Conservation (phyloP, 2,329 filamentous ascomycete genomes). For the Ascochyta koolunga region DNA sequence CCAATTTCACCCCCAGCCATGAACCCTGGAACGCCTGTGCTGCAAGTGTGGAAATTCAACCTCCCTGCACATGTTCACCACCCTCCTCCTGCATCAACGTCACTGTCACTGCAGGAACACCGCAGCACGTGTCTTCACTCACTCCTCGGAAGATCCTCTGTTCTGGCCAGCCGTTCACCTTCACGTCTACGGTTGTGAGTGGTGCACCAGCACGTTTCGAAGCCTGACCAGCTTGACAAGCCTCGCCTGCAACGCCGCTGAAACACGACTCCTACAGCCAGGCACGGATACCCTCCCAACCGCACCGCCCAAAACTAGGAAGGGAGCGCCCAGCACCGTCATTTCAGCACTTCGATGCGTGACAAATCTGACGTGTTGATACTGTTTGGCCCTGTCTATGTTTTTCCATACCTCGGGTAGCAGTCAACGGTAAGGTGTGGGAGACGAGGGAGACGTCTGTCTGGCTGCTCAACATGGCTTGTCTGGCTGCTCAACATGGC, state of each 20-base stretch:
- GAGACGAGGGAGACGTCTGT: background rate
- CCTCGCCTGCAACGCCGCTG: slow-evolving; percentile 37
- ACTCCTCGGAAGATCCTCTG: slow-evolving; percentile 8
- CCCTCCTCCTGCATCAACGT: background rate
- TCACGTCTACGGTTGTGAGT: background rate
- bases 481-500: background rate
- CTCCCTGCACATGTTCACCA: background rate
- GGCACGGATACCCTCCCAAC: slow-evolving; percentile 23
- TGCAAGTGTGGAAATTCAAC: too few relatives aligned
- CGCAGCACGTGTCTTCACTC: slow-evolving; percentile 10
- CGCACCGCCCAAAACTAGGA: slow-evolving; percentile 20
- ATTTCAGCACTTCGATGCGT: background rate
- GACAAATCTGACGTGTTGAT: background rate
- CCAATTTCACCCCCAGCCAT: background rate
- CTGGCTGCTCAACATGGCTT: background rate
- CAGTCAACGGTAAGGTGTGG: too few relatives aligned
- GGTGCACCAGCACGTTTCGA: slow-evolving; percentile 15
- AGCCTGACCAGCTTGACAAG: slow-evolving; percentile 5
- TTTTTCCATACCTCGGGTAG: background rate
- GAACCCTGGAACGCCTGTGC: background rate
- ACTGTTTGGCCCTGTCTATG: background rate
- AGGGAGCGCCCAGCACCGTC: slow-evolving; percentile 1
- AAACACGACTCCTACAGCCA: slow-evolving; percentile 35
- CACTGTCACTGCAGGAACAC: background rate
- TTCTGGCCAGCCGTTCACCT: slow-evolving; percentile 2